phyloP scores from a whole-genome alignment of 2,329 filamentous ascomycete species.

The Tolypocladium tundrense region DNA sequence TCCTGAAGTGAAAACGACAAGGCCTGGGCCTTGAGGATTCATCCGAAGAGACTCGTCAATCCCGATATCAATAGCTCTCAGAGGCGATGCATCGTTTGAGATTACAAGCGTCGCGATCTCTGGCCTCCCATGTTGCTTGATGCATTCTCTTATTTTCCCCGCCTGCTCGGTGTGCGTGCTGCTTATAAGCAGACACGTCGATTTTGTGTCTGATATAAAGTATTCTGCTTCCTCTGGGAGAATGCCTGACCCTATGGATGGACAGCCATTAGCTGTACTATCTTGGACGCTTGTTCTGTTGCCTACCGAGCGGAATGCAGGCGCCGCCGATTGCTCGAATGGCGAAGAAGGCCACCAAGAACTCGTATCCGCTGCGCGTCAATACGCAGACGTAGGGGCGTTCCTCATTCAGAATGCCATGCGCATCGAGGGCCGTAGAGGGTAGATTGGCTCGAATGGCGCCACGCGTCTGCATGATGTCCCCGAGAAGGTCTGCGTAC shows the following conservation, averaged over 20 bases:
- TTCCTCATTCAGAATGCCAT: slow-evolving; percentile 2
- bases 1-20: slow-evolving; percentile 47
- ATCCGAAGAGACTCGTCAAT: slow-evolving; percentile 5
- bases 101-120: not conserved
- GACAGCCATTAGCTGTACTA: not conserved
- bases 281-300: not conserved
- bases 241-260: slow-evolving; percentile 3
- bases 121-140: too few species aligned
- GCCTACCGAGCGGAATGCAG: slow-evolving; percentile 8
- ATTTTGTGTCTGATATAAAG: slow-evolving; percentile 4
- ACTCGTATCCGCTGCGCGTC: slow-evolving; percentile 11
- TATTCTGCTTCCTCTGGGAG: slow-evolving; percentile 8
- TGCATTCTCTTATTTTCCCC: not conserved
- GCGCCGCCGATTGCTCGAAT: slow-evolving; percentile 10
- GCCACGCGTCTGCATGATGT: slow-evolving; percentile 9
- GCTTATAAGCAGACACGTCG: slow-evolving; percentile 5
- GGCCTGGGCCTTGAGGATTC: slow-evolving; percentile 5
- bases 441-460: slow-evolving; percentile 3
- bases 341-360: slow-evolving; percentile 13
- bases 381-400: slow-evolving; percentile 6
- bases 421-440: not conserved
- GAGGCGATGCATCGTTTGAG: slow-evolving; percentile 5
- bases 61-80: not conserved
- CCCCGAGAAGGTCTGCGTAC: slow-evolving; percentile 9
- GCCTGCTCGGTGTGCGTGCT: not conserved